Conservation (phyloP, 1,139 yeast genomes). For the Zygotorulaspora mrakii region DNA sequence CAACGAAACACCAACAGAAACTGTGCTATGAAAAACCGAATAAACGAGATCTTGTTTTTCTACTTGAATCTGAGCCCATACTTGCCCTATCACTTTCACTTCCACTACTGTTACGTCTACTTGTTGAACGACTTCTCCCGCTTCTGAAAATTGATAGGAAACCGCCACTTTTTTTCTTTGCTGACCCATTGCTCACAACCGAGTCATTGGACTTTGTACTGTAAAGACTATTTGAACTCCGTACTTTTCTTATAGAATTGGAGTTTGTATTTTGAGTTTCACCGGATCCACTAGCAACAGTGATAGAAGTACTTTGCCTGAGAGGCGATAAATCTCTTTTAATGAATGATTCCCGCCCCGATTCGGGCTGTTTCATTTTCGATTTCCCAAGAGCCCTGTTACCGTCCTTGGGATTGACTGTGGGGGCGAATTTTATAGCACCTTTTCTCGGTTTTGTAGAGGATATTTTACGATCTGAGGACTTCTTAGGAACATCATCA, state of each 20-base stretch:
- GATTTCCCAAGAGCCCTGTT: conserved; percentile 17
- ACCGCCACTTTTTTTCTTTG: conserved; percentile 15
- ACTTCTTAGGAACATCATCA: conserved; percentile 9
- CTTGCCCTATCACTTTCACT: conserved; percentile 16
- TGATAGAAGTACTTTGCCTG: background rate
- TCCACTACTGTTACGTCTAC: conserved; percentile 21
- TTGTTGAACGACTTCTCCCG: conserved; percentile 18
- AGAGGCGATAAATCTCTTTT: conserved; percentile 3
- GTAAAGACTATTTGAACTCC: conserved; percentile 13
- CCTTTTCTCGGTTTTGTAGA: conserved; percentile 14
- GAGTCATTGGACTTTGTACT: conserved; percentile 22
- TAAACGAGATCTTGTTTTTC: conserved; percentile 13
- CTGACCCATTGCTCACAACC: conserved; percentile 6
- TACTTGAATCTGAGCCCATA: conserved; percentile 8
- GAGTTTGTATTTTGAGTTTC: conserved; percentile 2
- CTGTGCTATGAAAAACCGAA: conserved; percentile 9
- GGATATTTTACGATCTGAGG: conserved; percentile 2
- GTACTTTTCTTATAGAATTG: conserved; percentile 10
- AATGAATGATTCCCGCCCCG: conserved; percentile 4
- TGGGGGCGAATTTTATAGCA: conserved; percentile 24
- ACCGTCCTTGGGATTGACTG: conserved; percentile 21
- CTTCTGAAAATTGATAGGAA: conserved; percentile 20
- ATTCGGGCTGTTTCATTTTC: conserved; percentile 5
- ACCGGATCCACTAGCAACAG: background rate
- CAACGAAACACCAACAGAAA: background rate